These are phyloP conservation scores for Aspergillus nomiae DNA, from an alignment of 2,329 filamentous ascomycete genomes.

Conservation along the genomic window DNA sequence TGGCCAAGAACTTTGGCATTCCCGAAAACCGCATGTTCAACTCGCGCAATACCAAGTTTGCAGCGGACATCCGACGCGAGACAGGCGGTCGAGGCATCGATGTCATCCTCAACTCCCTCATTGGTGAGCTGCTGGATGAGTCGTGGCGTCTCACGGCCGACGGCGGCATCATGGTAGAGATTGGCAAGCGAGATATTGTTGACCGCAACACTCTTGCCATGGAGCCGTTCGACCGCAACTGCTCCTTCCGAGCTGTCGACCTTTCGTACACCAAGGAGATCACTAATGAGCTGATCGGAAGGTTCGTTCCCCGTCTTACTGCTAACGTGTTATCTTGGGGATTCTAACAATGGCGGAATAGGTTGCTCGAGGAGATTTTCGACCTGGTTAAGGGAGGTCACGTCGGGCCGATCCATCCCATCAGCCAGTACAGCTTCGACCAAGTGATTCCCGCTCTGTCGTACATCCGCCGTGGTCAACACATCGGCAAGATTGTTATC, in stretches of 20 bases:
- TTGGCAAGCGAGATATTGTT: slow-evolving; percentile 24
- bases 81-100: slow-evolving; percentile 29
- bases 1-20: slow-evolving; percentile 20
- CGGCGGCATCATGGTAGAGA: slow-evolving; percentile 28
- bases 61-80: slow-evolving; percentile 15
- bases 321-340: no score
- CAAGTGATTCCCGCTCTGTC: slow-evolving; percentile 20
- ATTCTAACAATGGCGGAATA: no score
- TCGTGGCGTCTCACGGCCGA: slow-evolving; percentile 23
- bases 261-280: slow-evolving; percentile 2
- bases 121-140: slow-evolving; percentile 27
- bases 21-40: slow-evolving; percentile 27
- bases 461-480: slow-evolving; percentile 36
- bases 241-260: slow-evolving; percentile 18
- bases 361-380: not conserved
- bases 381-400: slow-evolving; percentile 9
- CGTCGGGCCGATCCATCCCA: no score
- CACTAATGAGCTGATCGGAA: no score
- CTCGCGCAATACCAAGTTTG: slow-evolving; percentile 24
- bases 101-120: slow-evolving; percentile 31
- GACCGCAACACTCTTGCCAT: slow-evolving; percentile 14
- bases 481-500: slow-evolving; percentile 45
- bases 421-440: no score
- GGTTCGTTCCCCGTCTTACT: no score
- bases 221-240: slow-evolving; percentile 15